Evolutionary conservation across 495 filamentous ascomycete species (phyloP).

Genomic region (Aspergillus cristatus): DNA sequence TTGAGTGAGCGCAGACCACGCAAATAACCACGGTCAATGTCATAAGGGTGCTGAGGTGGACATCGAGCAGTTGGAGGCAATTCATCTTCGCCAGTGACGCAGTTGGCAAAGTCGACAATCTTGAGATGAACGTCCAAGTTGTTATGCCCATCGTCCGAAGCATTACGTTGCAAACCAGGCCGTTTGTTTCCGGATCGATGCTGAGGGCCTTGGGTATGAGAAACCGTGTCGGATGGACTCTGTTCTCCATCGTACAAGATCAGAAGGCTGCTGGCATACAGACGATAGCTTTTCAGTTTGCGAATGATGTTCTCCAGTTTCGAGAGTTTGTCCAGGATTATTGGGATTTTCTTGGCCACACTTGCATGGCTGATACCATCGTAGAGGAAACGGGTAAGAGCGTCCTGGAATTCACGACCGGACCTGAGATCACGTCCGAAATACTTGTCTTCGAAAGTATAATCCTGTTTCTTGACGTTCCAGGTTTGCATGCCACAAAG

Average conservation of each 20-base stretch:
- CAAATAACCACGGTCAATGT: slow-evolving; percentile 83
- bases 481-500: slow-evolving; percentile 95
- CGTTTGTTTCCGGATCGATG: slow-evolving; percentile 5
- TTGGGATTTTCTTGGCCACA: slow-evolving; percentile 74
- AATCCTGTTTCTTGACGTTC: slow-evolving; percentile 74
- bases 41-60: slow-evolving; percentile 69
- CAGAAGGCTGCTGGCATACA: slow-evolving; percentile 90
- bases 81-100: slow-evolving; percentile 76
- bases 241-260: slow-evolving; percentile 85
- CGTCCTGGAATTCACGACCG: slow-evolving; percentile 82
- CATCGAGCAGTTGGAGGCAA: slow-evolving; percentile 55
- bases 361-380: slow-evolving; percentile 75
- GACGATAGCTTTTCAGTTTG: slow-evolving; percentile 73
- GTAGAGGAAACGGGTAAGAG: slow-evolving; percentile 81
- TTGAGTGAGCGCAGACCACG: slow-evolving; percentile 71
- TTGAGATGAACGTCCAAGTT: slow-evolving; percentile 66
- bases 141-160: slow-evolving; percentile 37
- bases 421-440: slow-evolving; percentile 84
- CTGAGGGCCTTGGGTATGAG: slow-evolving; percentile 5
- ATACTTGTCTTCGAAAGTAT: slow-evolving; percentile 94
- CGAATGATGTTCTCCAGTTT: slow-evolving; percentile 75
- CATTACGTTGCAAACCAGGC: slow-evolving; percentile 14
- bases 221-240: slow-evolving; percentile 8
- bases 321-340: slow-evolving; percentile 73
- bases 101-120: slow-evolving; percentile 98